phyloP scores from a whole-genome alignment of 2,329 filamentous ascomycete species.

The Botryotinia narcissicola region DNA sequence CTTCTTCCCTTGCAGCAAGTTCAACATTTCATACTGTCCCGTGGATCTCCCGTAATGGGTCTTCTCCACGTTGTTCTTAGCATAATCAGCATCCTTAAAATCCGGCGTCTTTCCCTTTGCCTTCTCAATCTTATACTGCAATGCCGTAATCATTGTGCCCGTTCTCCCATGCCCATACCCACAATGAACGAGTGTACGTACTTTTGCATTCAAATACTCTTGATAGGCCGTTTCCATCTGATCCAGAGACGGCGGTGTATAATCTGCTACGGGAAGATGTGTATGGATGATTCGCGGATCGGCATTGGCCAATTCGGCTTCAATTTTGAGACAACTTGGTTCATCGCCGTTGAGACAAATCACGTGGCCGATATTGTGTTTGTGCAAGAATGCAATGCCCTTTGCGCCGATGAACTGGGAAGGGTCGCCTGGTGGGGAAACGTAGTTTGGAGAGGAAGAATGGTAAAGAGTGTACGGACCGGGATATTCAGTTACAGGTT shows the following conservation, averaged over 20 bases:
- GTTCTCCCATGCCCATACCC: not conserved
- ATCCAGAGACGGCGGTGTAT: not conserved
- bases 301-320: not conserved
- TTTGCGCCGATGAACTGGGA: not conserved
- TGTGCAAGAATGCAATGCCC: not conserved
- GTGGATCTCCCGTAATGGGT: not conserved
- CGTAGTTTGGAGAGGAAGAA: not conserved
- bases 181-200: not conserved
- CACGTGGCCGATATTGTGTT: not conserved
- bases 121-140: not conserved
- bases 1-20: not conserved
- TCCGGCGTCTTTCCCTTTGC: not conserved
- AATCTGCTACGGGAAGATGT: not conserved
- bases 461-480: not conserved
- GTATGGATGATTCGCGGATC: not conserved
- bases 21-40: not conserved
- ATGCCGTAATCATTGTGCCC: not conserved
- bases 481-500: not conserved
- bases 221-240: not conserved
- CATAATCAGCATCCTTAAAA: not conserved
- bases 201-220: not conserved
- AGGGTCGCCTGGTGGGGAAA: not conserved
- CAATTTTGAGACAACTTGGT: not conserved
- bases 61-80: not conserved
- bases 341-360: not conserved